A percentile compares a stretch with the other conserved stretches of the same genome.
These are phyloP conservation scores for Nannochloropsis salina DNA, from an alignment of 108 stramenopile genomes.

Conservation along the genomic window DNA sequence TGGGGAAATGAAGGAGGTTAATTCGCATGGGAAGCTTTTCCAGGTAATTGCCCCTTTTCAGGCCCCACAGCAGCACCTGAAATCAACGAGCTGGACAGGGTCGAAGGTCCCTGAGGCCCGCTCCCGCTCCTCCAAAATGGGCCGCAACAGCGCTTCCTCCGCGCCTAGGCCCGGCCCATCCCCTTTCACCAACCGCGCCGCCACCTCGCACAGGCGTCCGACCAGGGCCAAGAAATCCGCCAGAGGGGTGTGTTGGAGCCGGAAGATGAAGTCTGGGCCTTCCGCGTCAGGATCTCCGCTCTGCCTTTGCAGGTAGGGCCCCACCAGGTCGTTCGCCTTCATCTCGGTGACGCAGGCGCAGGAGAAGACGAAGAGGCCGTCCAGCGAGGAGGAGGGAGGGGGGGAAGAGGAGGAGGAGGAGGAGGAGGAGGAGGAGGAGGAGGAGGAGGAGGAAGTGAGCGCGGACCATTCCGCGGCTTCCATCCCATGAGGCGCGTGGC, in stretches of 20 bases:
- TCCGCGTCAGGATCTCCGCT: not conserved
- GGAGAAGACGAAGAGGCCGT: conserved; percentile 28
- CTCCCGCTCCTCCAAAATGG: conserved; percentile 40
- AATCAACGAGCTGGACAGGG: conserved; percentile 53
- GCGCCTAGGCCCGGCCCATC: conserved; percentile 10
- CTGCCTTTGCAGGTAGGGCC: conserved; percentile 14
- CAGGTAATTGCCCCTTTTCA: too few relatives aligned
- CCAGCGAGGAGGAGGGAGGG: not conserved
- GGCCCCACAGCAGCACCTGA: conserved; percentile 33
- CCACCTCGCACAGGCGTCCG: not conserved
- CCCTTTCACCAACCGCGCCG: conserved; percentile 7
- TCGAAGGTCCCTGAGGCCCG: conserved; percentile 41
- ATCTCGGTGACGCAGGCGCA: conserved; percentile 28
- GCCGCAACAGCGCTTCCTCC: conserved; percentile 41
- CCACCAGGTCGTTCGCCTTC: conserved; percentile 27
- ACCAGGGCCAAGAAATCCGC: not conserved
- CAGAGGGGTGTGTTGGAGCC: not conserved
- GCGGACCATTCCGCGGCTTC: not conserved
- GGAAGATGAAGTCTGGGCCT: not conserved
- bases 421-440: conserved; percentile 22
- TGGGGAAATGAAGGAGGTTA: not conserved
- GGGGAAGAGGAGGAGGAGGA: conserved; percentile 23
- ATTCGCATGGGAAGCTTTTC: not conserved
- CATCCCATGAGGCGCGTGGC: not conserved
- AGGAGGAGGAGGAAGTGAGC: not conserved